Conservation (phyloP, 805 yeast species). For the Komagataella pseudopastoris region DNA sequence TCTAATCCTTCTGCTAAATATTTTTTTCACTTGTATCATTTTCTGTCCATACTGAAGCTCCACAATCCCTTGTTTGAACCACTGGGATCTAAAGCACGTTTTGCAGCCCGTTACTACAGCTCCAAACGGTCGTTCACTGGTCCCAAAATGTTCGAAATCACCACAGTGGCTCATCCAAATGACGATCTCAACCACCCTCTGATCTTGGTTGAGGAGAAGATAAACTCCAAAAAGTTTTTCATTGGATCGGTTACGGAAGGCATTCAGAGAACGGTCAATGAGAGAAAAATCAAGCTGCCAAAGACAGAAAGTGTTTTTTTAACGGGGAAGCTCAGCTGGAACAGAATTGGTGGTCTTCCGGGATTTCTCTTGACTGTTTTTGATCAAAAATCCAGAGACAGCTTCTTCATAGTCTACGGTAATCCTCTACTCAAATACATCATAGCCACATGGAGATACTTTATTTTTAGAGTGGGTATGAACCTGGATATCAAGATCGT, state of each 20-base stretch:
- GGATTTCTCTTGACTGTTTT: slow-evolving; percentile 75
- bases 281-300: slow-evolving; percentile 40
- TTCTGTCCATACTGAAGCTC: not conserved
- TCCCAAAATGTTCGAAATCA: slow-evolving; percentile 25
- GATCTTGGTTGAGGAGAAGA: slow-evolving; percentile 31
- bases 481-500: slow-evolving; percentile 23
- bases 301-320: slow-evolving; percentile 55
- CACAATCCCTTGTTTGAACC: not conserved
- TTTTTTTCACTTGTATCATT: not conserved
- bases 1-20: not conserved
- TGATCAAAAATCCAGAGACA: slow-evolving; percentile 54
- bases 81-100: not conserved
- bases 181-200: slow-evolving; percentile 47
- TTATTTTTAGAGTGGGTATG: slow-evolving; percentile 70
- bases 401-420: slow-evolving; percentile 42
- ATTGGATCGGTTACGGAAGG: slow-evolving; percentile 85
- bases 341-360: slow-evolving; percentile 81
- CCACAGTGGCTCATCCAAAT: slow-evolving; percentile 47
- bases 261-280: slow-evolving; percentile 60
- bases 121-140: not conserved
- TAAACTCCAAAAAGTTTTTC: slow-evolving; percentile 42
- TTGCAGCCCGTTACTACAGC: not conserved
- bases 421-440: slow-evolving; percentile 33
- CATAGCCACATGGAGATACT: slow-evolving; percentile 73
- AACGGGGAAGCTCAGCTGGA: slow-evolving; percentile 72